Evolutionary conservation across 169 alveolate species (phyloP).

Genomic region (Plasmodium chabaudi): DNA sequence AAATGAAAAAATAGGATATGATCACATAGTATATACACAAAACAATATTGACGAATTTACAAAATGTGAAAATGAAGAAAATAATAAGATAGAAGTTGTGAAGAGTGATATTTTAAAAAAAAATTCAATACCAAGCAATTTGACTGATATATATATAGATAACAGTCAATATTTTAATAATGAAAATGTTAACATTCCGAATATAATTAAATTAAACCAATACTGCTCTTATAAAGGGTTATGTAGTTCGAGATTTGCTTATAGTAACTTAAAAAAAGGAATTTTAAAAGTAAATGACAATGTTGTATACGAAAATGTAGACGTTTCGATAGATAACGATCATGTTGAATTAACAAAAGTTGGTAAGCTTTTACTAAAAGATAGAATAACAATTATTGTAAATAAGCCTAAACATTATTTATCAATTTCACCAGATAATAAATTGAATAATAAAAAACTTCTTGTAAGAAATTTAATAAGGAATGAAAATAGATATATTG

Average conservation of each 20-base stretch:
- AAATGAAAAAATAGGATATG: neutral
- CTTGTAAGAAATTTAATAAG: conserved; percentile 70
- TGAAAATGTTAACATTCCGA: neutral
- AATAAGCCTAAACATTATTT: conserved; percentile 71
- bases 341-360: conserved; percentile 50
- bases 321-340: conserved; percentile 16
- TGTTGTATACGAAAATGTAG: conserved; percentile 40
- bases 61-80: neutral
- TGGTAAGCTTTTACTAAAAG: conserved; percentile 44
- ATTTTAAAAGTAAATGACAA: conserved; percentile 66
- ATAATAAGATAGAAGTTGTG: neutral
- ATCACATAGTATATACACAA: neutral
- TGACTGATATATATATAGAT: conserved; percentile 48
- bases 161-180: conserved; percentile 43
- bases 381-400: conserved; percentile 70
- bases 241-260: conserved; percentile 74
- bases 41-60: too few relatives aligned
- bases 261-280: conserved; percentile 47
- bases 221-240: conserved; percentile 55
- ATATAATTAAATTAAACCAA: conserved; percentile 29
- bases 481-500: conserved; percentile 72
- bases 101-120: neutral
- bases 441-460: conserved; percentile 44
- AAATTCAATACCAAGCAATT: conserved; percentile 20
- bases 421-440: conserved; percentile 58